Base-by-base conservation (phyloP, 495 filamentous ascomycete genomes). In the Cercophora scortea region DNA sequence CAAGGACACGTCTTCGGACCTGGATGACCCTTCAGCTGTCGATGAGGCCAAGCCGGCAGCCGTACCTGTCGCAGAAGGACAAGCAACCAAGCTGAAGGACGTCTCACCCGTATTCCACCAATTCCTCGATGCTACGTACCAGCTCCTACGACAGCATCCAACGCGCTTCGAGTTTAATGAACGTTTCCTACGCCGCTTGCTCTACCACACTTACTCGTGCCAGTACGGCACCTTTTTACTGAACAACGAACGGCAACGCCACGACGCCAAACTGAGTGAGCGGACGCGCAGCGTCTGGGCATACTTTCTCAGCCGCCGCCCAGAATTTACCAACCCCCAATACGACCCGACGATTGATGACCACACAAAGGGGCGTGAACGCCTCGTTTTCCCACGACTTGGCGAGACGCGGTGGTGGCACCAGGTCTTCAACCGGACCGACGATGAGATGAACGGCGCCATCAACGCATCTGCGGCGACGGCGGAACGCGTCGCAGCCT, bases 21-120 rank as follows among this genome's bases (percentile, higher is more conserved):
- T 73, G 13, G 88, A 92, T 47, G 79, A 85, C 25, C 63, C 69
- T 6, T 75, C 81, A 43, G 79, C 83, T 4, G 69, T 73, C 25
- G 67, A 70, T 4, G 70, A 74, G 34, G 59, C 55, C 32, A 67
- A 69, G 41, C 59, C 56, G 38, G 49, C 47, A 13, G 19, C 54
- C 8, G 32, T 51, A 6, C 50, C 60, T 15, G 52, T 46, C 9
- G 57, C 73, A 54, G 64, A 75, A 46, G 60, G 55, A 45, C 60
- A 80, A 58, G 69, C 71, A 36, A 80, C 78, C 33, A 79, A 78
- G 45, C 65, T 73, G 32, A 95, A 89, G 51, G 91, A 97, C 64
- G 88, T 92, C 2, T 90, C 87, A n/a, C 94, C 94, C 0, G 85
- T 97, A 11, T 97, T 99, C 70, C 94, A 99, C 60, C 94, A 99